Conservation (phyloP, 225 moss, liverwort and hornwort species). For the Marchantia paleacea region DNA sequence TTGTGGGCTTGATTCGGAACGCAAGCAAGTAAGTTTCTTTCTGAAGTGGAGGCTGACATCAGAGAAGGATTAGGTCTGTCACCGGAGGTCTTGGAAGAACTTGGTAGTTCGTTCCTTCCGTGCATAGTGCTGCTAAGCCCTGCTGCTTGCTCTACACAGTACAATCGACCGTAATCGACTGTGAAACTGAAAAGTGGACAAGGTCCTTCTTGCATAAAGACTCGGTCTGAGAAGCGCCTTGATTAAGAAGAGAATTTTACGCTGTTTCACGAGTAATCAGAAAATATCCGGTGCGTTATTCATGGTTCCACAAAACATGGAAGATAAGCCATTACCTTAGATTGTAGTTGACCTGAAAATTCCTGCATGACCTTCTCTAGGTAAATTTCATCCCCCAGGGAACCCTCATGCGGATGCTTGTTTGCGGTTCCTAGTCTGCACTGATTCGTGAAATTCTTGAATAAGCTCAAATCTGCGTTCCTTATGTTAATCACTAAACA, state of each 20-base stretch:
- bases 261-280: not conserved
- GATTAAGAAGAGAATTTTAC: too few relatives aligned
- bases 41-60: not conserved
- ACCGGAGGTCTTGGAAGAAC: constrained; percentile 12
- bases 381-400: constrained; percentile 12
- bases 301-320: not conserved
- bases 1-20: not conserved
- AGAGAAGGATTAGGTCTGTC: not conserved
- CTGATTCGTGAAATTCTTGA: constrained; percentile 19
- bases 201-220: too few relatives aligned
- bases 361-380: constrained; percentile 22
- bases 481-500: too few relatives aligned
- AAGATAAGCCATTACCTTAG: constrained; percentile 23
- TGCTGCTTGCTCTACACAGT: constrained; percentile 25
- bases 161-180: not conserved
- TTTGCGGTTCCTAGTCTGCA: constrained; percentile 31
- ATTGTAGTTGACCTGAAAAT: constrained; percentile 16
- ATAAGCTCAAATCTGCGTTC: not conserved
- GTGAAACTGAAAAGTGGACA: not conserved
- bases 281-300: not conserved
- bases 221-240: too few relatives aligned
- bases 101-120: constrained; percentile 18
- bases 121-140: constrained; percentile 21
- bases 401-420: constrained; percentile 9
- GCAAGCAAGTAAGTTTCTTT: too few relatives aligned